phyloP scores from a whole-genome alignment of 768 basidiomycete genomes.

The Suillus hirtellus region DNA sequence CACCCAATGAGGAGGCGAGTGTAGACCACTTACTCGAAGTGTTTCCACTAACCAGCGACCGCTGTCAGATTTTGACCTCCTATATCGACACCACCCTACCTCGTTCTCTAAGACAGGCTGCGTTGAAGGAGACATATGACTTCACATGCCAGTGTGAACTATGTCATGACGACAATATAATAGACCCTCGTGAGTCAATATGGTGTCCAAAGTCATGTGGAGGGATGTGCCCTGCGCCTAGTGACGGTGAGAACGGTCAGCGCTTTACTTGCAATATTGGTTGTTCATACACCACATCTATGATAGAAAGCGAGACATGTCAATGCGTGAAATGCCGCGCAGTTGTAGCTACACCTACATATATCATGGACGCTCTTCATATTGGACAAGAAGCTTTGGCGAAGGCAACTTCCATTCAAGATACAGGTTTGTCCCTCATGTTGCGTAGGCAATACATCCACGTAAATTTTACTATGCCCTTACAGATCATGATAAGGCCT shows the following conservation, averaged over 20 bases:
- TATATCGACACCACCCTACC: constrained; percentile 88
- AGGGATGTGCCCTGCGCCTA: constrained; percentile 59
- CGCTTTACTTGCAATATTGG: not conserved
- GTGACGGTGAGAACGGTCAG: constrained; percentile 47
- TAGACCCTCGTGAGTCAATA: constrained; percentile 70
- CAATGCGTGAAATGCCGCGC: constrained; percentile 59
- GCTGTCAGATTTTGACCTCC: constrained; percentile 66
- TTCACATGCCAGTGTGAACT: constrained; percentile 73
- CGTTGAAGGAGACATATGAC: constrained; percentile 71
- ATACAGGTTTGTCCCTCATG: constrained; percentile 43
- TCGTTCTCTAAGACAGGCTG: constrained; percentile 47
- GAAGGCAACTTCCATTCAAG: constrained; percentile 67
- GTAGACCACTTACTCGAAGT: not conserved
- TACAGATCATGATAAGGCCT: constrained; percentile 58
- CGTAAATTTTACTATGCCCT: constrained; percentile 8
- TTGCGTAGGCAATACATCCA: not conserved
- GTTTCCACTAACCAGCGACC: constrained; percentile 2
- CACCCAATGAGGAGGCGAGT: constrained; percentile 67
- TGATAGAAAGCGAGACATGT: constrained; percentile 46
- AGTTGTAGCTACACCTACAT: constrained; percentile 47
- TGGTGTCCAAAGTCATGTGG: constrained; percentile 72
- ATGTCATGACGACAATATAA: constrained; percentile 38
- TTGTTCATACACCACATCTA: not conserved
- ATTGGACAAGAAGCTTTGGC: constrained; percentile 75
- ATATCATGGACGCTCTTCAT: constrained; percentile 61